phyloP scores from a whole-genome alignment of 2,329 filamentous ascomycete genomes.

The Aspergillus sergii region DNA sequence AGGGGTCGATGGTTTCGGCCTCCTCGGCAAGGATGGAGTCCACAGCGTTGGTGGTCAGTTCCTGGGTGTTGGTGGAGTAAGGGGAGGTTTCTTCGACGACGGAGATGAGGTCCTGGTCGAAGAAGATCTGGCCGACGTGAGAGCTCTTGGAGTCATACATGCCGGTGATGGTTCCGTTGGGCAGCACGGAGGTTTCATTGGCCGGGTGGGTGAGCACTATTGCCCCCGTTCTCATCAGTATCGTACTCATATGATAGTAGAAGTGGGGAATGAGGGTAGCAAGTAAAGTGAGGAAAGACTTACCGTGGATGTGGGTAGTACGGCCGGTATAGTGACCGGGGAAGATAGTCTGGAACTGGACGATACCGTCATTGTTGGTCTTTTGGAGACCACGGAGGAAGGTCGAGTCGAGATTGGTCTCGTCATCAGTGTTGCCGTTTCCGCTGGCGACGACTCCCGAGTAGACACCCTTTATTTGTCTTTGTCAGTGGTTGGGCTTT shows the following conservation, averaged over 20 bases:
- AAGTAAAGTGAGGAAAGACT: not conserved
- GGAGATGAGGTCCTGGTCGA: constrained; percentile 60
- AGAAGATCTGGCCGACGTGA: constrained; percentile 68
- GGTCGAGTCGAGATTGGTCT: constrained; percentile 44
- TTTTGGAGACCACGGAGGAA: constrained; percentile 50
- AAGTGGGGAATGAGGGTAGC: not conserved
- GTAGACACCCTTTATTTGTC: constrained; percentile 38
- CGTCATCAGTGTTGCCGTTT: constrained; percentile 42
- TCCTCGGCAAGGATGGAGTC: constrained; percentile 55
- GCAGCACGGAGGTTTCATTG: constrained; percentile 38
- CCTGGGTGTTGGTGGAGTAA: constrained; percentile 52
- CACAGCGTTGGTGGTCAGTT: constrained; percentile 53
- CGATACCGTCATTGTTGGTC: constrained; percentile 46
- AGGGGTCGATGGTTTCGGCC: constrained; percentile 57
- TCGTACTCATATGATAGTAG: too few relatives aligned
- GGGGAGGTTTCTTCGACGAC: constrained; percentile 53
- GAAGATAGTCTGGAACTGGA: constrained; percentile 47
- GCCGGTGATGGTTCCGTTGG: constrained; percentile 56
- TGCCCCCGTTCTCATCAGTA: too few relatives aligned
- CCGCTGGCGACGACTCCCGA: constrained; percentile 40
- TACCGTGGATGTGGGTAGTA: constrained; percentile 40
- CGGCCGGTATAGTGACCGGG: constrained; percentile 51
- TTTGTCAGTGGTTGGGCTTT: not conserved
- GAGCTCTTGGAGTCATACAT: constrained; percentile 48
- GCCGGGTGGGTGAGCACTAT: constrained; percentile 30